Evolutionary conservation across 1,284 basidiomycete species (phyloP), one percentile per base, ranked within the genome.

Genomic region (Lentinus polychrous): DNA sequence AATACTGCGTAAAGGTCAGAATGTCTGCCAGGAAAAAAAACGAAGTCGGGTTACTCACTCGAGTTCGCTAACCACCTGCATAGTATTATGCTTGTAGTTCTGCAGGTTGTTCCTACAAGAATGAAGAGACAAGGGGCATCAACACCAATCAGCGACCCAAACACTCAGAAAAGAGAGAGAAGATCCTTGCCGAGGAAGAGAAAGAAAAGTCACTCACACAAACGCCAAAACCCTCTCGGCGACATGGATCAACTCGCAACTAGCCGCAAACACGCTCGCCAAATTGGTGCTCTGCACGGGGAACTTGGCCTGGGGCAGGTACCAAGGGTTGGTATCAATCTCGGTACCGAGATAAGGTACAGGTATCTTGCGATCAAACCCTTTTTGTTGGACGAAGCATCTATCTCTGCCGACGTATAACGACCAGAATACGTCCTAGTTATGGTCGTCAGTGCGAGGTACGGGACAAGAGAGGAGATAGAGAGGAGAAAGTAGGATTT

Each of bases 321-420:
- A 59, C 68, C 71, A 78, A n/a, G 66, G 63, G 46, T 68, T 61
- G 36, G 69, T 59, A 53, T 79, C 77, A 40, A 73, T 68, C 14
- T 72, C 68, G 1, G 61, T 52, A 31, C 75, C 72, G 3, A 74
- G 69, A 49, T 70, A 70, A 0, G 76, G 75, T 32, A 74, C 60
- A 1, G 73, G 67, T 43, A 75, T 63, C 24, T 41, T 35, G 10
- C 24, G n/a, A 48, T 63, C 61, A 46, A 56, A 55, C 23, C 66
- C 65, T 15, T 61, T 62, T 2, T 68, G 72, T 17, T 66, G 57
- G 2, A 67, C 59, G 32, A 79, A 67, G 46, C 72, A 74, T 53
- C 74, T 76, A 43, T 81, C 78, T 14, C 79, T 69, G 5, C 79
- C 78, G 33, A 79, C 75, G 45, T 79, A 80, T 0, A 79, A 65